These are phyloP conservation scores for Trifolium fragiferum DNA, from an alignment of 306 rosid species.

Conservation along the genomic window DNA sequence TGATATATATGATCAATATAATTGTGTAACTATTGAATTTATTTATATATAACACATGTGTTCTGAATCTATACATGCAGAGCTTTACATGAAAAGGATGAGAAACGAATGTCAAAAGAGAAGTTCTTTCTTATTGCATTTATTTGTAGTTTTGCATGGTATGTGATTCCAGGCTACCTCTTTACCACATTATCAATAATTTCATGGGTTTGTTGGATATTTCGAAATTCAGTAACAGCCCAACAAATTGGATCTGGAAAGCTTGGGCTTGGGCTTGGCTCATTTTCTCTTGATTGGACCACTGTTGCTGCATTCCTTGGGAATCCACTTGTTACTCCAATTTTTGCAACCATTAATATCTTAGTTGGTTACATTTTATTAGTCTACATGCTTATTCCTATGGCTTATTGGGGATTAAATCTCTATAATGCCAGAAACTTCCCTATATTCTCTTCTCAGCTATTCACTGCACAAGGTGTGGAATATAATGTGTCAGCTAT, in stretches of 20 bases:
- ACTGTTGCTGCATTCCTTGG: conserved; percentile 57
- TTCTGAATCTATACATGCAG: conserved; percentile 38
- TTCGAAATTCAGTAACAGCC: conserved; percentile 57
- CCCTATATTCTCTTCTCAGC: conserved; percentile 59
- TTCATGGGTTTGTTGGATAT: conserved; percentile 69
- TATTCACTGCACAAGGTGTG: conserved; percentile 52
- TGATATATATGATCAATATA: not conserved
- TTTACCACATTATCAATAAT: conserved; percentile 54
- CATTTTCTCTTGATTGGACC: conserved; percentile 67
- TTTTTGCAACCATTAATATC: conserved; percentile 60
- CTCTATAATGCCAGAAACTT: conserved; percentile 59
- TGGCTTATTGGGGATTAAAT: conserved; percentile 62
- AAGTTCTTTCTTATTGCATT: conserved; percentile 66
- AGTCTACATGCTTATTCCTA: conserved; percentile 56
- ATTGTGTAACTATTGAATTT: not conserved
- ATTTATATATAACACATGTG: not conserved
- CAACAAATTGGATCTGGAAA: conserved; percentile 74
- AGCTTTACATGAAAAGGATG: conserved; percentile 69
- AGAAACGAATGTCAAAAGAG: conserved; percentile 56
- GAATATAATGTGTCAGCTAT: conserved; percentile 52
- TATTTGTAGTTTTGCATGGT: conserved; percentile 71
- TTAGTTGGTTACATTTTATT: conserved; percentile 54
- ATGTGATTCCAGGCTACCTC: conserved; percentile 64
- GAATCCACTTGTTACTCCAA: conserved; percentile 67
- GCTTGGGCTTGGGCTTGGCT: conserved; percentile 65